Evolutionary conservation across 2,329 filamentous ascomycete species (phyloP), one percentile per base, ranked within the genome.

Genomic region (Diplocarpon mali): DNA sequence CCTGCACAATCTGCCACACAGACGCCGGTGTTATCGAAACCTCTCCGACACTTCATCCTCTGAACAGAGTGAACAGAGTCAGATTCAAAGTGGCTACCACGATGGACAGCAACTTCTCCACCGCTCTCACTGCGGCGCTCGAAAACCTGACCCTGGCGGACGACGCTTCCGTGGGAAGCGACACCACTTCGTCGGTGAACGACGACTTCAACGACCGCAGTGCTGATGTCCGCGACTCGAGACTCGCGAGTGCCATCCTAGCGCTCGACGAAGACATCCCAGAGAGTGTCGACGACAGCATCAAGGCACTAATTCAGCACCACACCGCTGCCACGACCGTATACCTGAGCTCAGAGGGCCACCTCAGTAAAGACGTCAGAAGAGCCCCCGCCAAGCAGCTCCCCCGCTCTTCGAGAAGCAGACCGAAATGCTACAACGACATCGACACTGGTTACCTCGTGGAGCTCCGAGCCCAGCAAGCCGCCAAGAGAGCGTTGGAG

Each of bases 191-290:
- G 6, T 16, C 35, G 10, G 35, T 16, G 11, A 12, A 8, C 35
- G 8, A 24, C 17, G 34, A 42, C 13, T 46, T 41, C 38, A 38
- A 46, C 28, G 20, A 42, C 20, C 38, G 44, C 27, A 41, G 34
- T 16, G 14, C 13, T 10, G n/a, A 32, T 8, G 29, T 38, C 11
- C 44, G 44, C 16, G 44, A 46, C 29, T 38, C 44, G 14, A 46
- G 44, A 42, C 28, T 46, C 14, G 44, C 44, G 11, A 42, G 29
- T 20, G n/a, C n/a, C n/a, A n/a, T n/a, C n/a, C n/a, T n/a, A 2
- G 20, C 40, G 6, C 43, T 49, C n/a, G 44, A 46, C 40, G 47
- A 50, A 30, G 39, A 47, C 27, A 45, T 50, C 29, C 48, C 48
- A 6, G 30, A 42, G 13, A 15, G 37, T 13, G 12, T 48, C 24